These are phyloP conservation scores for Apiotrichum veenhuisii DNA, from an alignment of 1,284 basidiomycete species.

Conservation along the genomic window DNA sequence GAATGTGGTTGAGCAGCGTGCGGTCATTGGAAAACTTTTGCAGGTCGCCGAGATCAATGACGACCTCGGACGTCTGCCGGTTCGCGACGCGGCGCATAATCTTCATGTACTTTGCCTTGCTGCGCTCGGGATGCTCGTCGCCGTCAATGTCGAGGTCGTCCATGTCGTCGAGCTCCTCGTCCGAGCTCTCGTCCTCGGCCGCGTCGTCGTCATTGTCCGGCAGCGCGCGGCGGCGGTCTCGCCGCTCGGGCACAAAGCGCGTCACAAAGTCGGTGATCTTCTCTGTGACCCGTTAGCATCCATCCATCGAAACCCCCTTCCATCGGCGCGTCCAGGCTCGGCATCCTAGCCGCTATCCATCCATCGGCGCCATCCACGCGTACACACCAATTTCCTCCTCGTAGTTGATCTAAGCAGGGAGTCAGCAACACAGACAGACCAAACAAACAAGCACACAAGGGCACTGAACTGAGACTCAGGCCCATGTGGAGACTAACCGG, in stretches of 20 bases:
- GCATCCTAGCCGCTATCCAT: too few species aligned
- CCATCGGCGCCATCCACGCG: background rate
- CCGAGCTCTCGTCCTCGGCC: conserved; percentile 59
- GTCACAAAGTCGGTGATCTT: conserved; percentile 45
- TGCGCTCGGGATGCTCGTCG: conserved; percentile 37
- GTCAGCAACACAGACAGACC: background rate
- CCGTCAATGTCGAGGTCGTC: conserved; percentile 47
- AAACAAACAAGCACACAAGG: too few species aligned
- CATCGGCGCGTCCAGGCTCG: background rate
- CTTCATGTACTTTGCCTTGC: conserved; percentile 75
- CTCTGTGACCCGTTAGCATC: conserved; percentile 19
- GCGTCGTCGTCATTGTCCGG: conserved; percentile 33
- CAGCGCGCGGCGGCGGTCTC: conserved; percentile 17
- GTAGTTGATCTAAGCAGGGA: conserved; percentile 39
- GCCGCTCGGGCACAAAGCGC: conserved; percentile 32
- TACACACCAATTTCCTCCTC: conserved; percentile 40
- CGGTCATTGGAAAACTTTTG: conserved; percentile 57
- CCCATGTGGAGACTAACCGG: conserved; percentile 30
- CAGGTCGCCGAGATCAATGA: conserved; percentile 50
- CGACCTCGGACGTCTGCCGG: conserved; percentile 53
- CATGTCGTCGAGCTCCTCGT: conserved; percentile 55
- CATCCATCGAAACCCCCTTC: background rate
- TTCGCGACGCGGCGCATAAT: conserved; percentile 91
- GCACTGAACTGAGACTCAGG: background rate
- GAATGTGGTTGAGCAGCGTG: conserved; percentile 69